A percentile compares a stretch with the other conserved stretches of the same genome.
Evolutionary conservation across 2,329 filamentous ascomycete species (phyloP).

Genomic region (Sphaerulina populicola): DNA sequence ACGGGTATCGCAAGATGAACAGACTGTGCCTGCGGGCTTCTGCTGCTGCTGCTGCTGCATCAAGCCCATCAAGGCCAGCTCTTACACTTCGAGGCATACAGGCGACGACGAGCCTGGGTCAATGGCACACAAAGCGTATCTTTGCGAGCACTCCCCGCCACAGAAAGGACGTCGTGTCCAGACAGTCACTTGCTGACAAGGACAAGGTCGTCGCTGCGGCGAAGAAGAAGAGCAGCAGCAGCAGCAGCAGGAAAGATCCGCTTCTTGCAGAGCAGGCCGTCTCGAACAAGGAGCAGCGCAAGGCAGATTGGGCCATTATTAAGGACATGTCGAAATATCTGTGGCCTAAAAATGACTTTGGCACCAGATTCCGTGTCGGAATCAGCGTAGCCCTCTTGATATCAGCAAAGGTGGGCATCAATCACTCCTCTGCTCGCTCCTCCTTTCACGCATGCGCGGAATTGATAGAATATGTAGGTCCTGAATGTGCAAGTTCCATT

Average conservation of each 20-base stretch:
- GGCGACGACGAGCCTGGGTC: neutral
- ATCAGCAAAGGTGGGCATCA: slow-evolving; percentile 62
- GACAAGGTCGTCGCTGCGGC: slow-evolving; percentile 31
- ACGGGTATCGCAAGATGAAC: slow-evolving; percentile 4
- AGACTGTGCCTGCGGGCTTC: slow-evolving; percentile 22
- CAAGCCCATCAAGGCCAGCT: slow-evolving; percentile 5
- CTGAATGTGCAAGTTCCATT: slow-evolving; percentile 97
- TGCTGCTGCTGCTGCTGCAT: slow-evolving; percentile 5
- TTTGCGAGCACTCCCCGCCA: slow-evolving; percentile 40
- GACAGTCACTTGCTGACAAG: slow-evolving; percentile 16
- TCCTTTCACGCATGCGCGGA: slow-evolving; percentile 7
- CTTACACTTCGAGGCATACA: slow-evolving; percentile 13
- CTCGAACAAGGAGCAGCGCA: slow-evolving; percentile 77
- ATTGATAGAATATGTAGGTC: slow-evolving; percentile 43
- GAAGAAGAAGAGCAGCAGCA: slow-evolving; percentile 27
- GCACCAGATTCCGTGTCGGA: slow-evolving; percentile 75
- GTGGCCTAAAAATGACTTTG: slow-evolving; percentile 82
- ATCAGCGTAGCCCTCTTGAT: slow-evolving; percentile 76
- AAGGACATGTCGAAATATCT: slow-evolving; percentile 94
- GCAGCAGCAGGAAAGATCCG: slow-evolving; percentile 42
- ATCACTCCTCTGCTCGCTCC: slow-evolving; percentile 7
- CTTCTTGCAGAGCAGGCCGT: slow-evolving; percentile 57
- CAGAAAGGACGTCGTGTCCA: slow-evolving; percentile 36
- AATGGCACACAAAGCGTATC: slow-evolving; percentile 31
- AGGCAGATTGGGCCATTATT: slow-evolving; percentile 97